These are phyloP conservation scores for Bothriochloa decipiens DNA, from an alignment of 176 grass and related monocot species.

Conservation along the genomic window DNA sequence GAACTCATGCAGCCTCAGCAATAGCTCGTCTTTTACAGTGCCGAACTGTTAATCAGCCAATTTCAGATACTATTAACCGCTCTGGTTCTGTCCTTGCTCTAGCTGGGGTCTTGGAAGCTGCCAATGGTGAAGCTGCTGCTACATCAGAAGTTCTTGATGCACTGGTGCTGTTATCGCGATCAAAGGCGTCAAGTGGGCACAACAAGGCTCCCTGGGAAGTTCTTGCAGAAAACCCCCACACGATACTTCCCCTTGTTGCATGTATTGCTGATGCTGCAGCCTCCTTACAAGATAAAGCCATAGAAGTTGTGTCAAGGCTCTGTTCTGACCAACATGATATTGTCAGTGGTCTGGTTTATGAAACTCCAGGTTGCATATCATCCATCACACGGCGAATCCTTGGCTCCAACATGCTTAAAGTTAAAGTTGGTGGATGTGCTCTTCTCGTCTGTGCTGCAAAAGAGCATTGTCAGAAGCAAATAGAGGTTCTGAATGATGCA, in stretches of 20 bases:
- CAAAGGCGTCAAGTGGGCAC: slow-evolving; percentile 77
- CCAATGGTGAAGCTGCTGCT: slow-evolving; percentile 69
- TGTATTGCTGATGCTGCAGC: slow-evolving; percentile 85
- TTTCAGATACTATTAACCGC: slow-evolving; percentile 85
- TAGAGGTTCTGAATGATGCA: slow-evolving; percentile 80
- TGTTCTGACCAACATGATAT: slow-evolving; percentile 77
- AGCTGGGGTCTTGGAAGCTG: slow-evolving; percentile 79
- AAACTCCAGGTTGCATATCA: slow-evolving; percentile 71
- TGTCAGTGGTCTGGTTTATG: slow-evolving; percentile 85
- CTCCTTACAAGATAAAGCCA: slow-evolving; percentile 94
- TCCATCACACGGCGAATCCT: slow-evolving; percentile 78
- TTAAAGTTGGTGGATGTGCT: slow-evolving; percentile 89
- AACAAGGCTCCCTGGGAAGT: slow-evolving; percentile 87
- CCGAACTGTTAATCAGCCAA: slow-evolving; percentile 57
- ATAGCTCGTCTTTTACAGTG: slow-evolving; percentile 86
- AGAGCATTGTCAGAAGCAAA: slow-evolving; percentile 75
- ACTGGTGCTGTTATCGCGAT: slow-evolving; percentile 77
- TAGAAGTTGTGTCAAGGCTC: slow-evolving; percentile 88
- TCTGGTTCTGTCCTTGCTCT: slow-evolving; percentile 87
- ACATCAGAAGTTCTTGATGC: slow-evolving; percentile 98
- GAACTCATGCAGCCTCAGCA: slow-evolving; percentile 88
- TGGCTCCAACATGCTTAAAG: slow-evolving; percentile 68
- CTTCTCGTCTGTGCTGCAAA: slow-evolving; percentile 92
- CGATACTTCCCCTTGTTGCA: slow-evolving; percentile 82
- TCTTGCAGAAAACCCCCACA: slow-evolving; percentile 90